Conservation (phyloP, 768 basidiomycete species). For the Piloderma croceum region DNA sequence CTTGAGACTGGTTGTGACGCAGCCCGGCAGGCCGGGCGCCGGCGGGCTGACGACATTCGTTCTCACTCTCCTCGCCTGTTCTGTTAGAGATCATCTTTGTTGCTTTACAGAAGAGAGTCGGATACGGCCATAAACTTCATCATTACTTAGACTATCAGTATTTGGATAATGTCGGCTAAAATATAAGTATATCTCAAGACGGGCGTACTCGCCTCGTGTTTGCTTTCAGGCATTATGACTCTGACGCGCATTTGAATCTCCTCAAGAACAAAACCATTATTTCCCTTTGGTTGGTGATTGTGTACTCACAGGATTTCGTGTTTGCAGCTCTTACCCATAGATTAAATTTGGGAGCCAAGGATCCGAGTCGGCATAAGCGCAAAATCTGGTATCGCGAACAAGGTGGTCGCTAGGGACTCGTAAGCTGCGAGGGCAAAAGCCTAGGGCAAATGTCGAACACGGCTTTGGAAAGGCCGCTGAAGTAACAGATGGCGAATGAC, state of each 20-base stretch:
- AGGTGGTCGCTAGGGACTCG: conserved; percentile 53
- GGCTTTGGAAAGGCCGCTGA: conserved; percentile 51
- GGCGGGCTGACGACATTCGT: too few species aligned
- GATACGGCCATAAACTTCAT: too few species aligned
- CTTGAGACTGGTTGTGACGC: too few species aligned
- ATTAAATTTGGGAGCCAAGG: conserved; percentile 60
- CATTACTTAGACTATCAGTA: too few species aligned
- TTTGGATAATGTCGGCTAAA: conserved; percentile 44
- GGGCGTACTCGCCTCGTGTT: too few species aligned
- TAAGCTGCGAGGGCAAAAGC: conserved; percentile 54
- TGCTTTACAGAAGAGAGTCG: too few species aligned
- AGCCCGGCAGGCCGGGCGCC: too few species aligned
- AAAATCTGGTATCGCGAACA: conserved; percentile 60
- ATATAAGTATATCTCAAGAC: conserved; percentile 53
- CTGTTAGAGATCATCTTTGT: too few species aligned
- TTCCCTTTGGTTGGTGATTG: conserved; percentile 46
- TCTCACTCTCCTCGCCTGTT: too few species aligned
- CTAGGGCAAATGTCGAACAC: conserved; percentile 49
- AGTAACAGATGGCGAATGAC: conserved; percentile 48
- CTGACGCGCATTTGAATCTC: conserved; percentile 48
- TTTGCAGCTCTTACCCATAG: background rate
- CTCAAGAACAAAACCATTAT: conserved; percentile 49
- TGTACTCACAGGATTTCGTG: background rate
- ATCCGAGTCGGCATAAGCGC: conserved; percentile 60
- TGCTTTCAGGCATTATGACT: conserved; percentile 48